Conservation (phyloP, 139 green algal species). For the Ettlia oleoabundans region DNA sequence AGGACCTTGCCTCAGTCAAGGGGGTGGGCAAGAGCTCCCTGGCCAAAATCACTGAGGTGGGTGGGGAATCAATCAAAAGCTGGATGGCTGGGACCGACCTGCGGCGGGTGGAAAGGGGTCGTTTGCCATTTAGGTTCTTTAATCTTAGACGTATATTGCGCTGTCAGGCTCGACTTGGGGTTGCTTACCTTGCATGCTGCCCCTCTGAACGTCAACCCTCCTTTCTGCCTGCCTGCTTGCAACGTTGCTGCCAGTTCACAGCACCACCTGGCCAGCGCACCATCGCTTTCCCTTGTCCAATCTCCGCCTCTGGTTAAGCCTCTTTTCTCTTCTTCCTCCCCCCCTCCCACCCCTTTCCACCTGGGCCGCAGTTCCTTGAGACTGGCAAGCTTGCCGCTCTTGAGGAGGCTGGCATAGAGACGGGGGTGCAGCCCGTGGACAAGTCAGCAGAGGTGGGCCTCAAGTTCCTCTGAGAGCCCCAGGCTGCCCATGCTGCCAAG, state of each 20-base stretch:
- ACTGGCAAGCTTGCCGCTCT: conserved; percentile 25
- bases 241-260: background rate
- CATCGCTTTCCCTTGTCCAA: no score
- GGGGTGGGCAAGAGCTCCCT: conserved; percentile 26
- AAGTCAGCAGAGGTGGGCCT: conserved; percentile 17
- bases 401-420: conserved; percentile 22
- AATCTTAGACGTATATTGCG: no score
- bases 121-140: no score
- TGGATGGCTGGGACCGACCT: background rate
- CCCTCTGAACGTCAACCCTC: no score
- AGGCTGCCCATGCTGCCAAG: background rate
- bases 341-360: background rate
- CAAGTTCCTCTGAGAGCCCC: conserved; percentile 37
- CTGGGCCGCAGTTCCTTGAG: conserved; percentile 29
- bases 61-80: background rate
- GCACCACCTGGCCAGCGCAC: no score
- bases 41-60: conserved; percentile 32
- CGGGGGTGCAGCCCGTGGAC: background rate
- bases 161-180: no score
- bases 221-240: background rate
- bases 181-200: no score
- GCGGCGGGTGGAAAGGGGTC: no score
- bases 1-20: conserved; percentile 30
- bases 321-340: background rate
- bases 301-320: no score